Percentiles rank a stretch among this genome's conserved stretches.
phyloP scores from a whole-genome alignment of 768 basidiomycete species.

The Tephrocybe sp. region DNA sequence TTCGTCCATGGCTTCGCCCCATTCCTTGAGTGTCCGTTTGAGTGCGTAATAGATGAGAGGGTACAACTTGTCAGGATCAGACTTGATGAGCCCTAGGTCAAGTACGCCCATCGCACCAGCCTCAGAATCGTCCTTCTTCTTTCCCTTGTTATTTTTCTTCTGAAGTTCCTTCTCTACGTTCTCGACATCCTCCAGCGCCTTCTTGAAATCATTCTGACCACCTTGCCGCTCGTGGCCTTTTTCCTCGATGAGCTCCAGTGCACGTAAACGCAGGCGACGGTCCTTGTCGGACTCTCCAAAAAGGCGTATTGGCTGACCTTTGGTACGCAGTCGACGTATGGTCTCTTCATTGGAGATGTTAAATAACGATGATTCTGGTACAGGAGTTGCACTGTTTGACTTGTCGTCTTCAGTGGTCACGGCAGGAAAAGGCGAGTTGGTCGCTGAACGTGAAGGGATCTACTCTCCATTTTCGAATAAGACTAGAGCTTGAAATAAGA shows the following conservation, averaged over 20 bases:
- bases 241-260: slow-evolving; percentile 94
- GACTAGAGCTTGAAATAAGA: slow-evolving; percentile 14
- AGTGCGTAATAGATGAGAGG: slow-evolving; percentile 96
- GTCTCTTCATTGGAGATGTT: slow-evolving; percentile 95
- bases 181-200: slow-evolving; percentile 84
- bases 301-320: slow-evolving; percentile 91
- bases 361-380: slow-evolving; percentile 57
- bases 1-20: slow-evolving; percentile 94
- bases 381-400: slow-evolving; percentile 29
- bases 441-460: slow-evolving; percentile 35
- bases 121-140: slow-evolving; percentile 64
- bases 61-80: slow-evolving; percentile 92
- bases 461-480: slow-evolving; percentile 48
- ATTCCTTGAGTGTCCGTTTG: slow-evolving; percentile 90
- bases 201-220: slow-evolving; percentile 95
- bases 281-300: slow-evolving; percentile 98
- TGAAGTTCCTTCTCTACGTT: slow-evolving; percentile 66
- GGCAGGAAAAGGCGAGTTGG: slow-evolving; percentile 38
- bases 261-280: slow-evolving; percentile 81
- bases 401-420: slow-evolving; percentile 25
- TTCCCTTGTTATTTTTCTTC: slow-evolving; percentile 55
- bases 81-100: slow-evolving; percentile 80
- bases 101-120: slow-evolving; percentile 55
- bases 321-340: slow-evolving; percentile 80
- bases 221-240: slow-evolving; percentile 75